These are phyloP conservation scores for Sporodiniella umbellata DNA, from an alignment of 371 early-diverging fungal species.

Conservation along the genomic window DNA sequence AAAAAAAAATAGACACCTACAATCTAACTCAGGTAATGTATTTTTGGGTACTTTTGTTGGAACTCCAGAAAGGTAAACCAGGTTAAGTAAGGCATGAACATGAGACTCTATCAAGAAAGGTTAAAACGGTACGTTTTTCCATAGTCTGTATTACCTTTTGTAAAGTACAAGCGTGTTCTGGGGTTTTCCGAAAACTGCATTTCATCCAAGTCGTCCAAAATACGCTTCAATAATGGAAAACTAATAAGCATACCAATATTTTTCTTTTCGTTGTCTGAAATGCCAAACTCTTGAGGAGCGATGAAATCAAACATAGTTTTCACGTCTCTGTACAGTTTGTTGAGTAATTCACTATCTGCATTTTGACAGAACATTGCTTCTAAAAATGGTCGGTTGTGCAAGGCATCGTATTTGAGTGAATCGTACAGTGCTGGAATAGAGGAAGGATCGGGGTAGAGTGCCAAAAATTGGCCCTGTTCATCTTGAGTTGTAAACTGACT, in stretches of 20 bases:
- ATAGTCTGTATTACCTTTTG: conserved; percentile 87
- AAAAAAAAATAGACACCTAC: conserved; percentile 43
- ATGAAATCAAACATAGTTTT: conserved; percentile 90
- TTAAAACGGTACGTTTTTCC: not conserved
- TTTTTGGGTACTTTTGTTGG: conserved; percentile 66
- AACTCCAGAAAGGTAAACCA: conserved; percentile 83
- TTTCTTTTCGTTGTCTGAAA: conserved; percentile 76
- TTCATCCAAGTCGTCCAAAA: conserved; percentile 75
- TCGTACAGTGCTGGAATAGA: conserved; percentile 94
- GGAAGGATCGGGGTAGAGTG: conserved; percentile 66
- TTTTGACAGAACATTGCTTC: conserved; percentile 60
- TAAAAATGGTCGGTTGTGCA: conserved; percentile 88
- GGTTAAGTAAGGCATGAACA: conserved; percentile 86
- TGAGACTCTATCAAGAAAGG: too few relatives aligned
- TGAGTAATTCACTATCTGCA: not conserved
- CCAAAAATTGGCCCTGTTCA: not conserved
- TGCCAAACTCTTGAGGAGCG: conserved; percentile 92
- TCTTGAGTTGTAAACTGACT: conserved; percentile 65
- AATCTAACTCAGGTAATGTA: conserved; percentile 87
- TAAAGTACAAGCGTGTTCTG: conserved; percentile 89
- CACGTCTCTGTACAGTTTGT: conserved; percentile 73
- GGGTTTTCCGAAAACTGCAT: conserved; percentile 54
- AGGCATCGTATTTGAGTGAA: conserved; percentile 91
- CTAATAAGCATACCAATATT: conserved; percentile 85
- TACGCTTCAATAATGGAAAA: conserved; percentile 70